Evolutionary conservation across 257 asterid species (phyloP), one percentile per base, ranked within the genome.

Genomic region (Paulownia fortunei): DNA sequence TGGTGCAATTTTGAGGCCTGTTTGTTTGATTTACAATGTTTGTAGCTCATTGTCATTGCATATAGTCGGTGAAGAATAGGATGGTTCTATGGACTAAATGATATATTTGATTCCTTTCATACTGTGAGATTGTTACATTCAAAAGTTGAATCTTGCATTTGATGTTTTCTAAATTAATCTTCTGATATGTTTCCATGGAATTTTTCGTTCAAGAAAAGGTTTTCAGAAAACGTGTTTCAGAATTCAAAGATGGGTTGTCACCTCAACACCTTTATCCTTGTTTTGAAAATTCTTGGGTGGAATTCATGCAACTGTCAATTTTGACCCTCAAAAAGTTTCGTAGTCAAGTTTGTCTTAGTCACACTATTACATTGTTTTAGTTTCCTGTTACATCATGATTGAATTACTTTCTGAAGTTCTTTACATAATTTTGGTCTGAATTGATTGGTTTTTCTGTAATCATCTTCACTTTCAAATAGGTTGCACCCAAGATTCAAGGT

Each of bases 281-380:
- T 24, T 46, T 15, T 66, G 60, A 26, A 27, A 4, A 12, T 60
- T 23, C 0, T 51, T 76, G 74, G 81, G 19, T 55, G 62, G 36
- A 77, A 55, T 56, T 67, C 60, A 12, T 19, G 36, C 23, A 16
- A n/a, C 58, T 21, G 70, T 49, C 82, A 21, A 61, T 47, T 69
- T 78, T 78, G 82, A 58, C 41, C 56, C 54, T 30, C 0, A 1
- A 6, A 37, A 56, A 26, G 34, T 59, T 78, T 32, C 64, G 41
- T 9, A 34, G 32, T 76, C 47, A 63, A 23, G 11, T 18, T 34
- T 56, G 23, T 30, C 30, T n/a, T 23, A 5, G 2, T 44, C 61
- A n/a, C 55, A 11, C 1, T 69, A 11, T 8, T 19, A 47, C 27
- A 21, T 21, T 39, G 8, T 49, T 16, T 6, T 9, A 32, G 13